Conservation (phyloP, 768 basidiomycete species). For the Mycena floridula region DNA sequence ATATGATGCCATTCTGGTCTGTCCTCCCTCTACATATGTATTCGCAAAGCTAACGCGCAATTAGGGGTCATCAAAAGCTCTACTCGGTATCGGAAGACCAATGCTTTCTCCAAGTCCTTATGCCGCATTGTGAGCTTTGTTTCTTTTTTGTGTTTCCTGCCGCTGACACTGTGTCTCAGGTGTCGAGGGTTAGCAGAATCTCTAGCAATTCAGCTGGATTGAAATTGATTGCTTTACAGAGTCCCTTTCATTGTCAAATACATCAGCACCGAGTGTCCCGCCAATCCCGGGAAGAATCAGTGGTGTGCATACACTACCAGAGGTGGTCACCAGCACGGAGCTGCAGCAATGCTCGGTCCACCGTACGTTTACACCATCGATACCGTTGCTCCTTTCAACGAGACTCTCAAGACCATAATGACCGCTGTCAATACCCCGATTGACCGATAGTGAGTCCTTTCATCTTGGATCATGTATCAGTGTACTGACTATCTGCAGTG, state of each 20-base stretch:
- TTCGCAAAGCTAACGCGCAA: background rate
- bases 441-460: slow-evolving; percentile 4
- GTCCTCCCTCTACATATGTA: background rate
- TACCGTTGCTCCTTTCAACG: slow-evolving; percentile 1
- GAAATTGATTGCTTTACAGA: background rate
- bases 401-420: slow-evolving; percentile 1
- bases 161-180: background rate
- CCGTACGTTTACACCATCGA: slow-evolving; percentile 8
- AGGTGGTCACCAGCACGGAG: slow-evolving; percentile 10
- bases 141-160: background rate
- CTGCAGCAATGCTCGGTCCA: slow-evolving; percentile 7
- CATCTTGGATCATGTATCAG: background rate
- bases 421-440: slow-evolving; percentile 7
- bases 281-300: slow-evolving; percentile 1
- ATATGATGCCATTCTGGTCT: slow-evolving; percentile 8
- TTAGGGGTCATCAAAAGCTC: slow-evolving; percentile 7
- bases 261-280: slow-evolving; percentile 5
- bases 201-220: background rate
- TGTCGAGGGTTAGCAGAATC: slow-evolving; percentile 1
- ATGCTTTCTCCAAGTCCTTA: slow-evolving; percentile 10
- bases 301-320: slow-evolving; percentile 7
- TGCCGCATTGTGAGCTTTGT: slow-evolving; percentile 4
- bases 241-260: slow-evolving; percentile 9
- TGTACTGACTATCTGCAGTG: background rate
- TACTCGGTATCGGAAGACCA: slow-evolving; percentile 9